phyloP scores from a whole-genome alignment of 441 rosid genomes.

The Gossypium laxum region DNA sequence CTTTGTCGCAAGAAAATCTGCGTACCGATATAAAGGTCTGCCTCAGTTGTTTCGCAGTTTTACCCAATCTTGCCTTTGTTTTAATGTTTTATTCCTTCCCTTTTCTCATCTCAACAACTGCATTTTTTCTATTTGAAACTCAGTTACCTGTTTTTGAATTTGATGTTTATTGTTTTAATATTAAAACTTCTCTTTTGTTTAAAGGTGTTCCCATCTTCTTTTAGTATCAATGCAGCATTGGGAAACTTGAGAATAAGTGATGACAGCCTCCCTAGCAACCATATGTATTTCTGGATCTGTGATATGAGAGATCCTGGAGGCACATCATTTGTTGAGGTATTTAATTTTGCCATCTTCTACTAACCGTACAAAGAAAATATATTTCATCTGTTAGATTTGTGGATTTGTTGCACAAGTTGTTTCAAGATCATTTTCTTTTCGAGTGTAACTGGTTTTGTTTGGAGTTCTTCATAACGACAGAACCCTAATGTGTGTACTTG shows the following conservation, averaged over 20 bases:
- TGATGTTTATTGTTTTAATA: slow-evolving; percentile 7
- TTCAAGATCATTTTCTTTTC: not conserved
- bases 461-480: not conserved
- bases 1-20: slow-evolving; percentile 83
- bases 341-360: slow-evolving; percentile 13
- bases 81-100: not conserved
- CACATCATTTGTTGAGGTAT: slow-evolving; percentile 94
- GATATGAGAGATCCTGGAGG: slow-evolving; percentile 99
- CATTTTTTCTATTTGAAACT: slow-evolving; percentile 2
- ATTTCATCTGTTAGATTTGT: not conserved
- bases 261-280: slow-evolving; percentile 73
- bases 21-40: slow-evolving; percentile 82
- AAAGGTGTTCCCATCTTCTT: slow-evolving; percentile 93
- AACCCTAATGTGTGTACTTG: not conserved
- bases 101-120: slow-evolving; percentile 6
- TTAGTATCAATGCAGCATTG: slow-evolving; percentile 74
- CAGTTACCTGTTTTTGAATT: not conserved
- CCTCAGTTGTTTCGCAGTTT: slow-evolving; percentile 13
- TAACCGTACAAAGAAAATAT: not conserved
- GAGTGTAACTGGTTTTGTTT: not conserved
- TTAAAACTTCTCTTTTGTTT: slow-evolving; percentile 15
- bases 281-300: slow-evolving; percentile 90
- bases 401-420: not conserved
- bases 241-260: slow-evolving; percentile 97
- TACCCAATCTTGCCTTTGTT: not conserved